Percentiles rank a stretch among this genome's conserved stretches.
phyloP scores from a whole-genome alignment of 371 early-diverging fungal species.

The Mortierella sp. region DNA sequence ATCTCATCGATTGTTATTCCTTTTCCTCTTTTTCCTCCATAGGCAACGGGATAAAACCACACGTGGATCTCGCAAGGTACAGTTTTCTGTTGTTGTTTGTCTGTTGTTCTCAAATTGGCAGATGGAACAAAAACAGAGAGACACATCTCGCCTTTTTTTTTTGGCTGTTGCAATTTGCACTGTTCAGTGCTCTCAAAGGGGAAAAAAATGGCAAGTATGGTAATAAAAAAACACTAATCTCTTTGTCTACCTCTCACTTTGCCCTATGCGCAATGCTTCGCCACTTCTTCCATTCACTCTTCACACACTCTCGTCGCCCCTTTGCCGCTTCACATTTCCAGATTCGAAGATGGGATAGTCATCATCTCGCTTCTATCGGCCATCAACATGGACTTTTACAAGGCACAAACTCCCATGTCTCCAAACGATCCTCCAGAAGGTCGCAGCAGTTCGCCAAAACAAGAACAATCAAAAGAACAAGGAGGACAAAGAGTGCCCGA shows the following conservation, averaged over 20 bases:
- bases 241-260: no score
- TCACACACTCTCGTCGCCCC: not conserved
- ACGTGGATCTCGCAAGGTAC: constrained; percentile 54
- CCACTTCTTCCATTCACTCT: not conserved
- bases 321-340: not conserved
- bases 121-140: not conserved
- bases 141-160: no score
- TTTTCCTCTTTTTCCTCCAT: not conserved
- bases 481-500: constrained; percentile 11
- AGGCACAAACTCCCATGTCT: constrained; percentile 35
- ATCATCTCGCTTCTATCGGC: constrained; percentile 43
- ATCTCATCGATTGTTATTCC: not conserved
- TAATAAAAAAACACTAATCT: no score
- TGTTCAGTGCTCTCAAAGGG: not conserved
- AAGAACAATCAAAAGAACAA: not conserved
- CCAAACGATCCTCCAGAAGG: constrained; percentile 43
- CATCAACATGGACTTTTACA: constrained; percentile 57
- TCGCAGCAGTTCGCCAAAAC: not conserved
- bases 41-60: constrained; percentile 55
- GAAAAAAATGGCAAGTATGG: not conserved
- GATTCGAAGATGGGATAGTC: constrained; percentile 56
- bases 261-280: not conserved
- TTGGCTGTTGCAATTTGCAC: not conserved
- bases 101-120: not conserved
- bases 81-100: not conserved